Evolutionary conservation across 208 protist genomes (phyloP).

Genomic region (Leishmania amazonensis): DNA sequence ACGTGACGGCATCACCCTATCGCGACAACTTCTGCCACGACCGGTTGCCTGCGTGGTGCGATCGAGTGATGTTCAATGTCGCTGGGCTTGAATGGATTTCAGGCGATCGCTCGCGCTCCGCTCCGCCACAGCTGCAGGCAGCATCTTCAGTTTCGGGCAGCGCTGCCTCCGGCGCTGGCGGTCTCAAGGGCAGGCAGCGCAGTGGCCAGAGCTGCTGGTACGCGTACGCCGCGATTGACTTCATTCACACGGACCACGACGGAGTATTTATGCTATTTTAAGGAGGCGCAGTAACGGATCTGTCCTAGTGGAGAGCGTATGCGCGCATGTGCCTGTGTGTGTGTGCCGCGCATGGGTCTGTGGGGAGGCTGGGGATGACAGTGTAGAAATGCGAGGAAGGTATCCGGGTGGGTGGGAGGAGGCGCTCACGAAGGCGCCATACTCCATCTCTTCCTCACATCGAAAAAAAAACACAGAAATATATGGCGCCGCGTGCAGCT

Average conservation of each 20-base stretch:
- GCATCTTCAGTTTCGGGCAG: constrained; percentile 1
- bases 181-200: not conserved
- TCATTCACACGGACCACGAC: constrained; percentile 80
- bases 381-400: not conserved
- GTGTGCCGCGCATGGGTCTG: not conserved
- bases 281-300: not conserved
- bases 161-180: not conserved
- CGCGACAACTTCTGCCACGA: constrained; percentile 36
- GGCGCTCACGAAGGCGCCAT: not conserved
- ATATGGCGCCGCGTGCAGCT: not conserved
- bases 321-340: not conserved
- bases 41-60: constrained; percentile 86
- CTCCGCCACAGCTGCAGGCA: not conserved
- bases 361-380: not conserved
- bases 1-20: constrained; percentile 16
- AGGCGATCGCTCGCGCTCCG: constrained; percentile 30
- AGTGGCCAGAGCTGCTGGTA: constrained; percentile 25
- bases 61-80: constrained; percentile 82
- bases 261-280: constrained; percentile 51
- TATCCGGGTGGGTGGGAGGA: not conserved
- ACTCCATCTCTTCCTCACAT: not conserved
- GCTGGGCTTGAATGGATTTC: constrained; percentile 66
- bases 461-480: not conserved
- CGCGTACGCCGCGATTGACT: constrained; percentile 53
- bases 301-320: not conserved